Evolutionary conservation across 2,329 filamentous ascomycete genomes (phyloP), one percentile per base, ranked within the genome.

Genomic region (Byssothecium circinans): DNA sequence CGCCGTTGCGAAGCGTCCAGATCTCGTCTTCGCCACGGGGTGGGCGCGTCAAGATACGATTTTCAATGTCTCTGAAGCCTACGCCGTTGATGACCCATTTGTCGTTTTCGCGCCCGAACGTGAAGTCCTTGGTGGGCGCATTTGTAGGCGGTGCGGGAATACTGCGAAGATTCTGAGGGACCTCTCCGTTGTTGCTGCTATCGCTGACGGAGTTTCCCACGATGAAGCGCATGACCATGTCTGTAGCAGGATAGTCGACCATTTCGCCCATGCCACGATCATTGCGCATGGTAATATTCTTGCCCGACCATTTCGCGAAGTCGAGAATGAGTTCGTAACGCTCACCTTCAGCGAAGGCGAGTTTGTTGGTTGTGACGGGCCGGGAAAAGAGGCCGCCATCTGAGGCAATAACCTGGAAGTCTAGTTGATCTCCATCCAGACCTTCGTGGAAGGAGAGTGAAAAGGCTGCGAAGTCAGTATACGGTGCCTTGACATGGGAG

Each of bases 271-370:
- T 62, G 3, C 70, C 67, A 20, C 68, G 66, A 17, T 70, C 69
- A 52, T 78, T 78, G 38, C 61, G 69, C 35, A 78, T 54, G 4
- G 70, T 74, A 50, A 83, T 62, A 50, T 78, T 80, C 59, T 80
- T 69, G 33, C 78, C 78, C 1, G 69, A 69, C 51, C 72, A 78
- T 2, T 59, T 48, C 12, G 75, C 62, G 55, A 84, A 84, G 64
- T 84, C 81, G 45, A 84, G 65, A 15, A 84, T 70, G 18, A 83
- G 68, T 54, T 84, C 81, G 54, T 79, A 84, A 3, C 81, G 75
- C 59, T 84, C 81, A 4, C 78, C 81, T 69, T 81, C 81, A 6
- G 78, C 69, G 30, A 82, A 67, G 27, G 72, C 69, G 3, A 82
- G 56, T n/a, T 68, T 62, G 15, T 68, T 68, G 2, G 72, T 67